Evolutionary conservation across 2,329 filamentous ascomycete species (phyloP).

Genomic region (Fusarium sp.): DNA sequence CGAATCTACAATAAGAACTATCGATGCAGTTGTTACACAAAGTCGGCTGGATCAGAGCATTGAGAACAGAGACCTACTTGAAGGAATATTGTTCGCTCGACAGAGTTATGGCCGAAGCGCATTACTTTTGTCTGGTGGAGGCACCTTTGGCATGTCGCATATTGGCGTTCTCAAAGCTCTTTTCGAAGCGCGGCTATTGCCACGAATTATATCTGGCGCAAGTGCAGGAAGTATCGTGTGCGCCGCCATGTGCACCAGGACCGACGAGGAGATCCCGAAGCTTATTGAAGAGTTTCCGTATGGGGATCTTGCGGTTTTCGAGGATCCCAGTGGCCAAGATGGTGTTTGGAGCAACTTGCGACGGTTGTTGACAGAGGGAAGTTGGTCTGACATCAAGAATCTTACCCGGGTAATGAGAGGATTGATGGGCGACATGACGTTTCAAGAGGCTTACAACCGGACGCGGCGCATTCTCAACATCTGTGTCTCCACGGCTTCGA

Average conservation of each 20-base stretch:
- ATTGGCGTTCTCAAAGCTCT: slow-evolving; percentile 87
- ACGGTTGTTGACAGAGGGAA: slow-evolving; percentile 81
- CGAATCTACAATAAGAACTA: slow-evolving; percentile 77
- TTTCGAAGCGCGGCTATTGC: slow-evolving; percentile 77
- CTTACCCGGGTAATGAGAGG: slow-evolving; percentile 82
- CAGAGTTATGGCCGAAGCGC: slow-evolving; percentile 89
- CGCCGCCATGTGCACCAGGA: slow-evolving; percentile 79
- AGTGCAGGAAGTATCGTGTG: slow-evolving; percentile 90
- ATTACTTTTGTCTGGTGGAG: slow-evolving; percentile 83
- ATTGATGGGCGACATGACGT: slow-evolving; percentile 88
- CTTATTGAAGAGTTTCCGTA: slow-evolving; percentile 77
- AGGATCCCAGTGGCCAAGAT: slow-evolving; percentile 66
- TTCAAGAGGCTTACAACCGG: slow-evolving; percentile 95
- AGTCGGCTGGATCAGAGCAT: slow-evolving; percentile 62
- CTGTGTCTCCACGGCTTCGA: slow-evolving; percentile 85
- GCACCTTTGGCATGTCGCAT: slow-evolving; percentile 92
- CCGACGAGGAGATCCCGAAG: slow-evolving; percentile 78
- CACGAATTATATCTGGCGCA: slow-evolving; percentile 86
- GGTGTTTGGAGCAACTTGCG: slow-evolving; percentile 74
- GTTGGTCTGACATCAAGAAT: slow-evolving; percentile 85
- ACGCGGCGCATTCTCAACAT: slow-evolving; percentile 93
- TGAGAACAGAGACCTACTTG: slow-evolving; percentile 68
- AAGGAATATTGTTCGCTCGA: slow-evolving; percentile 75
- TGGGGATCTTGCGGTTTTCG: slow-evolving; percentile 84
- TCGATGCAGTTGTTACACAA: slow-evolving; percentile 75